phyloP scores from a whole-genome alignment of 83 land plant species.

The Thuja plicata region DNA sequence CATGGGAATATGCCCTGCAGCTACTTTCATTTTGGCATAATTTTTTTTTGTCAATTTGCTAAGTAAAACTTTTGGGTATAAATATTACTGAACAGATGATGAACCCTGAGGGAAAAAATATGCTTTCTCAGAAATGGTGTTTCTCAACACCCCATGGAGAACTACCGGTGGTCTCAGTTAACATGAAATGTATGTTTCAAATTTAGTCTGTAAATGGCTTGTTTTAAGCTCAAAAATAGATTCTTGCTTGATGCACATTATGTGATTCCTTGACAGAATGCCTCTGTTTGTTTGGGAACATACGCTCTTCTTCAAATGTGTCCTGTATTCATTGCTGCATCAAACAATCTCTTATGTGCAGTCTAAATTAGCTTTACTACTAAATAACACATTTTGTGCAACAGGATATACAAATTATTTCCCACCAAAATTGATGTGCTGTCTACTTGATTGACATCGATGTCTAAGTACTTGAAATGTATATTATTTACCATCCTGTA shows the following conservation, averaged over 20 bases:
- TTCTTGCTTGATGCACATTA: neutral
- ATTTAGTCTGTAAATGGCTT: neutral
- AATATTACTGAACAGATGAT: slow-evolving; percentile 31
- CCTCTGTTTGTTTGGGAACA: neutral
- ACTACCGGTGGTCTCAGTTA: neutral
- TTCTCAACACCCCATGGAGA: neutral
- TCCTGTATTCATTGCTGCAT: no score
- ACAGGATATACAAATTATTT: neutral
- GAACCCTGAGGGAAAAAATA: neutral
- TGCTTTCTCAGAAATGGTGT: neutral
- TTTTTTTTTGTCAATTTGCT: no score
- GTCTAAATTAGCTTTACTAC: neutral
- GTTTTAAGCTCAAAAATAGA: neutral
- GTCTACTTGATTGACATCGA: neutral
- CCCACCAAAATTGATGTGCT: neutral
- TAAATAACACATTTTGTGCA: neutral
- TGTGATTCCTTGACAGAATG: neutral
- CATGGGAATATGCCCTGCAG: no score
- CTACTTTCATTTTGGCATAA: no score
- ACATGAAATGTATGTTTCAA: neutral
- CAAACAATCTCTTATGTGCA: neutral
- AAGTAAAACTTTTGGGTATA: no score
- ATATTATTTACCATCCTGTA: neutral
- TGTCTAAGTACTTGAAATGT: neutral
- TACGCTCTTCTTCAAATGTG: no score